Base-by-base conservation (phyloP, 2,329 filamentous ascomycete species). In the Xylaria sp. region DNA sequence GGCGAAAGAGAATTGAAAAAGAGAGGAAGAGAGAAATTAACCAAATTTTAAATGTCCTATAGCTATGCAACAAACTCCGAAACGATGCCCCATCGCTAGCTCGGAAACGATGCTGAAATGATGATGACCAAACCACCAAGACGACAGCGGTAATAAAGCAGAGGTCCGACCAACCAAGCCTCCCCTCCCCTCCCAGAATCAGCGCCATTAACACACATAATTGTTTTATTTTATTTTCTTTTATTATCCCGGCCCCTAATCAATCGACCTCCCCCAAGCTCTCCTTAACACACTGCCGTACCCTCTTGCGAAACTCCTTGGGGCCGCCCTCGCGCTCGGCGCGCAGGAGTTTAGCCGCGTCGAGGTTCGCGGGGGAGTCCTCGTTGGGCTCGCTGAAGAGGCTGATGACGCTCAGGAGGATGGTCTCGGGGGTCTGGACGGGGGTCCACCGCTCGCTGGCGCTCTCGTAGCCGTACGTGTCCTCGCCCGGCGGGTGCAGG, bases 361-460 rank as follows among this genome's bases (percentile, higher is more conserved):
- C 95, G 32, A 98, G 90, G 79, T 99, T 98, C 59, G 96, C 96
- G 0, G 96, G 93, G 75, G 92, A 95, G 85, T 98, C 96, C 77
- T 97, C 93, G 79, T 99, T 99, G 58, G 96, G 96, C 77, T 92
- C 92, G 71, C 93, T 91, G 72, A 99, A 90, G 84, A 99, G 91
- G 79, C 92, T 96, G 79, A 99, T 97, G 40, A 97, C 94, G 76
- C 90, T 94, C 37, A 99, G 82, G 57, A 99, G 84, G 70, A 99
- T 98, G 25, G 94, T 97, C 85, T 98, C 95, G 62, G 95, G 94
- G 13, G 92, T 94, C 81, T 98, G 96, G 1, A 98, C 95, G 32
- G 96, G 96, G 68, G 88, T 92, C 96, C 96, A 99, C 69, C 96
- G 90, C 85, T 99, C 96, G 35, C 89, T 87, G 18, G 94, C 94